Evolutionary conservation across 2,329 filamentous ascomycete species (phyloP).

Genomic region (Aureobasidium uvarum): DNA sequence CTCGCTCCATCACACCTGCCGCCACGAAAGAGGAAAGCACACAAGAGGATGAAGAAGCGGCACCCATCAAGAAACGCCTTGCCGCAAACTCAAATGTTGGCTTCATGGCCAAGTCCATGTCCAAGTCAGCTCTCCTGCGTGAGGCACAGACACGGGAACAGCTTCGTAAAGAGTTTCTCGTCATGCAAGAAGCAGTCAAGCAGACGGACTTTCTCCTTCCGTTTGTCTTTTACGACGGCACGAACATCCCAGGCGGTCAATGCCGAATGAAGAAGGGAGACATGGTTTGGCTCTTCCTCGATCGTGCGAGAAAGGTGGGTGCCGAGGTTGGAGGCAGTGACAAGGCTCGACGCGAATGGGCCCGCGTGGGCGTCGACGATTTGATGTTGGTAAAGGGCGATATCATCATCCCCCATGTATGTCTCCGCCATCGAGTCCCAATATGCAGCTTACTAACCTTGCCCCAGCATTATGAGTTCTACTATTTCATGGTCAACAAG

Average conservation of each 20-base stretch:
- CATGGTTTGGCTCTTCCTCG: slow-evolving; percentile 86
- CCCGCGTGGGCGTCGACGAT: slow-evolving; percentile 90
- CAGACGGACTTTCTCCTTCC: slow-evolving; percentile 85
- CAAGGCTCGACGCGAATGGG: slow-evolving; percentile 78
- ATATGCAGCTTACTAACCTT: slow-evolving; percentile 20
- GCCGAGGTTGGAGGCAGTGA: slow-evolving; percentile 70
- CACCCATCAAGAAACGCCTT: slow-evolving; percentile 54
- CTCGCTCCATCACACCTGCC: slow-evolving; percentile 12
- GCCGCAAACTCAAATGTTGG: slow-evolving; percentile 61
- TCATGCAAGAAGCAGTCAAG: slow-evolving; percentile 81
- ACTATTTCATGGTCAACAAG: slow-evolving; percentile 93
- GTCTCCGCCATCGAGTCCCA: slow-evolving; percentile 40
- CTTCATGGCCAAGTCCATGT: slow-evolving; percentile 69
- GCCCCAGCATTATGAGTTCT: slow-evolving; percentile 87
- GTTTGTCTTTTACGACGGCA: slow-evolving; percentile 96
- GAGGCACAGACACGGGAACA: slow-evolving; percentile 76
- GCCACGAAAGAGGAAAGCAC: slow-evolving; percentile 12
- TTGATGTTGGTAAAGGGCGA: slow-evolving; percentile 88
- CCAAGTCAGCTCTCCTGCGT: slow-evolving; percentile 71
- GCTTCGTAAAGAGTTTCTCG: slow-evolving; percentile 75
- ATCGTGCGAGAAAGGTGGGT: slow-evolving; percentile 85
- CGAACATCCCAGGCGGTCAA: slow-evolving; percentile 78
- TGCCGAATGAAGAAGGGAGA: slow-evolving; percentile 93
- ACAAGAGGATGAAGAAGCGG: slow-evolving; percentile 28
- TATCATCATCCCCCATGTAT: slow-evolving; percentile 89